These are phyloP conservation scores for Lentinus brumalis DNA, from an alignment of 768 basidiomycete genomes.

Conservation along the genomic window DNA sequence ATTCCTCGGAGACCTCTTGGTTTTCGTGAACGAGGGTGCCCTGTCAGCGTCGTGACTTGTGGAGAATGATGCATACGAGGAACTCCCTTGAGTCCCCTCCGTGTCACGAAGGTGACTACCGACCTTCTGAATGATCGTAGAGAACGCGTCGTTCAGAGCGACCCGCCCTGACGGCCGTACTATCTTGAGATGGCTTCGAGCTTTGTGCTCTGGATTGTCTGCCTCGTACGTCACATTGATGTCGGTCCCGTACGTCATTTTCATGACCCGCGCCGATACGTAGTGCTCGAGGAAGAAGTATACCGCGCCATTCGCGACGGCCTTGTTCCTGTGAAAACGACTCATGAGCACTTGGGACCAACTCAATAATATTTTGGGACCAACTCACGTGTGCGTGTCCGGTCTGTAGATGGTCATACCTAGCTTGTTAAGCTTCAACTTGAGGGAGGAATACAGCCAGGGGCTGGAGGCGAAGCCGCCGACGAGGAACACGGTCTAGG, in stretches of 20 bases:
- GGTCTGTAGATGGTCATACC: slow-evolving; percentile 67
- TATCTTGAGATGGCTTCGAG: slow-evolving; percentile 36
- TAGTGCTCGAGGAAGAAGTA: slow-evolving; percentile 49
- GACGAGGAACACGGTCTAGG: slow-evolving; percentile 80
- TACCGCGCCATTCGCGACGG: slow-evolving; percentile 54
- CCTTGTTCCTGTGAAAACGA: slow-evolving; percentile 47
- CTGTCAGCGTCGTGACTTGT: no score
- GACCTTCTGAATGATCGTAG: slow-evolving; percentile 14
- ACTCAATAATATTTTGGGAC: no score
- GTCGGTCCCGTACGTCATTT: slow-evolving; percentile 49
- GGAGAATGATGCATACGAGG: no score
- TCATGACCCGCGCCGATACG: slow-evolving; percentile 50
- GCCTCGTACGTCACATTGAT: slow-evolving; percentile 39
- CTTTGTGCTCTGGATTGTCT: slow-evolving; percentile 43
- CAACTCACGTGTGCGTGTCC: slow-evolving; percentile 78
- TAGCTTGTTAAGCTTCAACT: slow-evolving; percentile 57
- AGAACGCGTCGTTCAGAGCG: no score
- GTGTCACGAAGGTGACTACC: not conserved
- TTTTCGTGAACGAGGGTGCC: not conserved
- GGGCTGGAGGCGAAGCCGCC: slow-evolving; percentile 83
- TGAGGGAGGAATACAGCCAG: slow-evolving; percentile 73
- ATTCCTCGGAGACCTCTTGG: not conserved
- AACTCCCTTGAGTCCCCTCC: no score
- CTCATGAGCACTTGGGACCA: no score
- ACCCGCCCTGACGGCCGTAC: slow-evolving; percentile 30